A percentile compares a stretch with the other conserved stretches of the same genome.
Conservation (phyloP, 208 protist species). For the Zelonia costaricensis region DNA sequence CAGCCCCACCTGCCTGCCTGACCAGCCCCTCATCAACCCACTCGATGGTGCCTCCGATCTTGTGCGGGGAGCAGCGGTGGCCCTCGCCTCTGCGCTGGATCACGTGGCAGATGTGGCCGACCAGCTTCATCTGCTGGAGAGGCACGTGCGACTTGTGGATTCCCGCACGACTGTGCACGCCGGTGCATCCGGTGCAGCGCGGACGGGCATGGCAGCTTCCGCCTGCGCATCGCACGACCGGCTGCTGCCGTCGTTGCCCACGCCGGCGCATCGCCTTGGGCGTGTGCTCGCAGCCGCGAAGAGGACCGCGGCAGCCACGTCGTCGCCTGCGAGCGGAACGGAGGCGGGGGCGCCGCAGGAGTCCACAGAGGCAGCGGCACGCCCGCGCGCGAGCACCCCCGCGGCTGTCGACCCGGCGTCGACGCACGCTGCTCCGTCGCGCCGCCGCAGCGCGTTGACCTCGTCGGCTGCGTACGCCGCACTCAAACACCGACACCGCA, state of each 20-base stretch:
- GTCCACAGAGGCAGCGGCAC: too few species aligned
- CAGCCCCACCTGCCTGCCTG: not conserved
- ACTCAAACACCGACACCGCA: too few species aligned
- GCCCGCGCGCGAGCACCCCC: too few species aligned
- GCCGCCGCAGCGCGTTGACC: too few species aligned
- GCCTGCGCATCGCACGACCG: not conserved
- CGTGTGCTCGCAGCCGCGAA: not conserved
- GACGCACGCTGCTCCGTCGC: too few species aligned
- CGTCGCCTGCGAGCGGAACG: not conserved
- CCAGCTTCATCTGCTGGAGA: constrained; percentile 7
- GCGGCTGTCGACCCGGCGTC: too few species aligned
- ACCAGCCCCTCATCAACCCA: not conserved
- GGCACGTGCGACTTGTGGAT: not conserved
- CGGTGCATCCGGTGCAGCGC: not conserved
- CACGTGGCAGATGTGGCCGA: not conserved
- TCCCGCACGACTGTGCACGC: not conserved
- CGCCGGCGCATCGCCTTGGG: constrained; percentile 1
- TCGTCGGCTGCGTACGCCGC: too few species aligned
- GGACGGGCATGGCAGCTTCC: not conserved
- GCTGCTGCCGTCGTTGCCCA: constrained; percentile 1
- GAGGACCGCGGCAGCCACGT: too few species aligned
- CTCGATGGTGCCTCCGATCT: constrained; percentile 1
- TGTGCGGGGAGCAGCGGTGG: not conserved
- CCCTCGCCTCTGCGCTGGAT: constrained; percentile 2
- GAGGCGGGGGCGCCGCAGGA: not conserved